Evolutionary conservation across 2,329 filamentous ascomycete genomes (phyloP).

Genomic region (Lizonia empirigonia): DNA sequence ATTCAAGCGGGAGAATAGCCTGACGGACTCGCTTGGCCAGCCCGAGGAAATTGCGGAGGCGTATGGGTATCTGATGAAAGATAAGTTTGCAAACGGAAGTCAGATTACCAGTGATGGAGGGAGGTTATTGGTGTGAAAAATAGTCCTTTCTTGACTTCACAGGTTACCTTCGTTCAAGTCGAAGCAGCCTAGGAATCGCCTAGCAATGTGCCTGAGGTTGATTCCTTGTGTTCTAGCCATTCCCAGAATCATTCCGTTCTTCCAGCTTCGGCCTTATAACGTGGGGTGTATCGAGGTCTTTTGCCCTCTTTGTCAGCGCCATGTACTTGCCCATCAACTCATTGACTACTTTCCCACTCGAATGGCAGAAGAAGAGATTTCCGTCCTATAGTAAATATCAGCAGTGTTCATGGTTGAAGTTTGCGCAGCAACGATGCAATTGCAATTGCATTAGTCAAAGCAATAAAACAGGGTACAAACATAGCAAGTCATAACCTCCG

Average conservation of each 20-base stretch:
- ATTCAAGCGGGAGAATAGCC: constrained; percentile 24
- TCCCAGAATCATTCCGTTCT: not conserved
- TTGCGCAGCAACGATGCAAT: not conserved
- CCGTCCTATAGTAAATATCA: not conserved
- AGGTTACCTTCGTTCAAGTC: not conserved
- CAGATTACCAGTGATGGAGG: constrained; percentile 48
- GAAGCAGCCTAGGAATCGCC: not conserved
- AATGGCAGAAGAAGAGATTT: not conserved
- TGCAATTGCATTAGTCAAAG: constrained; percentile 1
- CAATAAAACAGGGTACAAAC: constrained; percentile 15
- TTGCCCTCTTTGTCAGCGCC: not conserved
- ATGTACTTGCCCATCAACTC: constrained; percentile 14
- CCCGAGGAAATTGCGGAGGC: constrained; percentile 51
- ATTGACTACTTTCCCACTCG: not conserved
- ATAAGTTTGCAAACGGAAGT: constrained; percentile 48
- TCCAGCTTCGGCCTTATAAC: not conserved
- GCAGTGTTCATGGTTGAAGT: not conserved
- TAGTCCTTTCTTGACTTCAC: not conserved
- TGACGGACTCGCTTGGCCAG: constrained; percentile 32
- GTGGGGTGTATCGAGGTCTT: constrained; percentile 2
- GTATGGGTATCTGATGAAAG: constrained; percentile 54
- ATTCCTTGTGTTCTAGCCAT: not conserved
- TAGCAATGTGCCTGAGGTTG: not conserved
- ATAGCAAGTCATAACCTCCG: constrained; percentile 2
- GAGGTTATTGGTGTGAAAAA: constrained; percentile 26